phyloP scores from a whole-genome alignment of 108 stramenopile genomes.

The Bacterosira constricta region DNA sequence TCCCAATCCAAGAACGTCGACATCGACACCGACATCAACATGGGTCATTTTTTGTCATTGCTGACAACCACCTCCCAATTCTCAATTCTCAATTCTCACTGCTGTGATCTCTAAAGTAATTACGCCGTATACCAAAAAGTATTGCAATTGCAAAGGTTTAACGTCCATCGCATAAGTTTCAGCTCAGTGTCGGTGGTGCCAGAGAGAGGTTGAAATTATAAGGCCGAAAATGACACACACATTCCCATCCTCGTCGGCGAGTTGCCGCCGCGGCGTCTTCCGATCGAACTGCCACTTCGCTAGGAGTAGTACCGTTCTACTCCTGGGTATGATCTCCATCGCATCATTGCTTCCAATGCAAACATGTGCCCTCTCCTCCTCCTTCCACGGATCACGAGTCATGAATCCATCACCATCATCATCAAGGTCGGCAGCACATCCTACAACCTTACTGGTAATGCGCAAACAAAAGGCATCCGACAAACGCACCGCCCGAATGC shows the following conservation, averaged over 20 bases:
- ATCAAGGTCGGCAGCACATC: background rate
- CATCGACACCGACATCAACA: too few species aligned
- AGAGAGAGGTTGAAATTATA: too few species aligned
- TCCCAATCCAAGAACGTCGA: too few species aligned
- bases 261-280: background rate
- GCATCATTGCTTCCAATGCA: background rate
- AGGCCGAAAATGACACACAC: too few species aligned
- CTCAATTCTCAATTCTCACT: too few species aligned
- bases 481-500: constrained; percentile 73
- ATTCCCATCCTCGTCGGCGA: background rate
- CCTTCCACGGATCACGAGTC: constrained; percentile 26
- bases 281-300: background rate
- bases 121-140: too few species aligned
- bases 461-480: constrained; percentile 89
- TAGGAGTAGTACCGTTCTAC: background rate
- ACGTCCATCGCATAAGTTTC: too few species aligned
- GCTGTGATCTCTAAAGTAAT: too few species aligned
- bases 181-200: too few species aligned
- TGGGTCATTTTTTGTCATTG: too few species aligned
- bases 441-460: constrained; percentile 47
- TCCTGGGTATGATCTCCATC: background rate
- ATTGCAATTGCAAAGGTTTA: too few species aligned
- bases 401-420: background rate
- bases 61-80: too few species aligned
- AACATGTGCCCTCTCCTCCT: constrained; percentile 11